A percentile compares a stretch with the other conserved stretches of the same genome.
Evolutionary conservation across 257 asterid species (phyloP).

Genomic region (Solanum pinnatisectum): DNA sequence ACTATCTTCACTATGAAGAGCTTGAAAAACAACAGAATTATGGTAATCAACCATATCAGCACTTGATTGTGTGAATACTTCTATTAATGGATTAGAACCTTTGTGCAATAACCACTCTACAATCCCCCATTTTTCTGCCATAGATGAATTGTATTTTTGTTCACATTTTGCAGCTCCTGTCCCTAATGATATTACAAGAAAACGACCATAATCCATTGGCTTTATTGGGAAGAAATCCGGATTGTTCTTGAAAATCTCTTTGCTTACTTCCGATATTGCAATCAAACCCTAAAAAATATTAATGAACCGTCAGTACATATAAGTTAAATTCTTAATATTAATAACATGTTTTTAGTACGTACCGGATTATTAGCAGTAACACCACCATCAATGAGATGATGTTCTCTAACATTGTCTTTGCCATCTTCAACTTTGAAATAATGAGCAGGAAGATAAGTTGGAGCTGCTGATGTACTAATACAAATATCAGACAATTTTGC

Average conservation of each 20-base stretch:
- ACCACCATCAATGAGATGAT: conserved; percentile 46
- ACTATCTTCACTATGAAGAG: conserved; percentile 15
- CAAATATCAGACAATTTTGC: conserved; percentile 28
- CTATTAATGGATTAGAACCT: conserved; percentile 27
- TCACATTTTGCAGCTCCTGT: conserved; percentile 27
- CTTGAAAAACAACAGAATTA: conserved; percentile 25
- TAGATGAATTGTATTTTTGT: conserved; percentile 14
- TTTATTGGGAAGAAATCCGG: conserved; percentile 17
- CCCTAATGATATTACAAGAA: conserved; percentile 37
- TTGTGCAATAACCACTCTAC: conserved; percentile 24
- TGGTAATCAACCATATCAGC: conserved; percentile 44
- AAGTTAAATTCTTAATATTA: background rate
- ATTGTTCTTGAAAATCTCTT: conserved; percentile 9
- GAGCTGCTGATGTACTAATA: conserved; percentile 60
- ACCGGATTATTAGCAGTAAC: conserved; percentile 66
- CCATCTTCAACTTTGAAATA: conserved; percentile 17
- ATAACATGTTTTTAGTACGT: background rate
- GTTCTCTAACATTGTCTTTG: conserved; percentile 11
- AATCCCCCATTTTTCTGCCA: conserved; percentile 30
- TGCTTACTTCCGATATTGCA: conserved; percentile 27
- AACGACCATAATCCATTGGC: conserved; percentile 18
- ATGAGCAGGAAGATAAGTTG: conserved; percentile 41
- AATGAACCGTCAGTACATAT: background rate
- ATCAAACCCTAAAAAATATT: conserved; percentile 33
- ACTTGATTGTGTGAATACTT: conserved; percentile 28